A percentile compares a stretch with the other conserved stretches of the same genome.
These are phyloP conservation scores for Ophiostoma himal-ulmi DNA, from an alignment of 2,329 filamentous ascomycete genomes.

Conservation along the genomic window DNA sequence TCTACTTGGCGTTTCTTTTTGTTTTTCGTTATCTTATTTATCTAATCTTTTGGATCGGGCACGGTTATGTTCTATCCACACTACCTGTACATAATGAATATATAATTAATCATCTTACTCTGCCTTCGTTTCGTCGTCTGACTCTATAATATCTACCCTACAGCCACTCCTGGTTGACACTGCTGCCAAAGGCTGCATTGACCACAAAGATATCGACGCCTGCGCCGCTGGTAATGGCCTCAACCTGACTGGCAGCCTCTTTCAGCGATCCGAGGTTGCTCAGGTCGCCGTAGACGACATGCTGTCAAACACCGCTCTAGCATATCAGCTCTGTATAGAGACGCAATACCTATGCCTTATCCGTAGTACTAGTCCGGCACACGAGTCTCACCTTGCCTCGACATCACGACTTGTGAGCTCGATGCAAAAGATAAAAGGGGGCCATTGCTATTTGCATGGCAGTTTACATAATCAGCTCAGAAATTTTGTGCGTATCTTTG, in stretches of 20 bases:
- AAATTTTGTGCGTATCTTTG: neutral
- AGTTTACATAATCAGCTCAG: neutral
- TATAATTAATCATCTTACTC: constrained; percentile 30
- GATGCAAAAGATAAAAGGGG: neutral
- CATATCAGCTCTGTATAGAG: neutral
- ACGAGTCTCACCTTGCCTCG: neutral
- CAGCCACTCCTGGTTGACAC: constrained; percentile 15
- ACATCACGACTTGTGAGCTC: constrained; percentile 1
- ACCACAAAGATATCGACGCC: constrained; percentile 48
- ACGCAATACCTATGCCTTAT: neutral
- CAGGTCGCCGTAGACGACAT: neutral
- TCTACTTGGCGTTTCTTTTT: constrained; percentile 31
- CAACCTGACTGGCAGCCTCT: neutral
- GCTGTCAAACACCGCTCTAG: neutral
- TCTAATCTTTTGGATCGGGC: neutral
- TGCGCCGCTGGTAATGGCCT: constrained; percentile 34
- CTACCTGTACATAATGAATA: neutral
- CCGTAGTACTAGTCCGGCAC: neutral
- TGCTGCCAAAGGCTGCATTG: constrained; percentile 40
- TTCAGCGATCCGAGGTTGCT: neutral
- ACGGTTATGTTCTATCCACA: neutral
- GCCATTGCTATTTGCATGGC: neutral
- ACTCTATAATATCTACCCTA: neutral
- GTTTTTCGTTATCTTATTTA: neutral
- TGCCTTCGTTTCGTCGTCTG: constrained; percentile 30